Conservation (phyloP, 257 asterid species). For the Nicotiana undulata region DNA sequence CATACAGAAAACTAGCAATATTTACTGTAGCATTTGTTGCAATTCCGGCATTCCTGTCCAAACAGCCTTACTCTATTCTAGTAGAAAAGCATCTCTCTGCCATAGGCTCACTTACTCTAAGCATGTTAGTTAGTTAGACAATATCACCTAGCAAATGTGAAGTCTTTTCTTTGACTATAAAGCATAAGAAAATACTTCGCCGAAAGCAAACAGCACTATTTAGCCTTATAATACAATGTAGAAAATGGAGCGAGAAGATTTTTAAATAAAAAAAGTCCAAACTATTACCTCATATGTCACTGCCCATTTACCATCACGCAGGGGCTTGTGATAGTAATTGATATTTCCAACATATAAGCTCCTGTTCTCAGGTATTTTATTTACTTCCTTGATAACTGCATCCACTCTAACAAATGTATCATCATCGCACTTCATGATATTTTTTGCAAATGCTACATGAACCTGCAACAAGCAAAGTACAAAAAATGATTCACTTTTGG, state of each 20-base stretch:
- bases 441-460: slow-evolving; percentile 54
- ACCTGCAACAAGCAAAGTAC: slow-evolving; percentile 36
- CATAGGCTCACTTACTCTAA: neutral
- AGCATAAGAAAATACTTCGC: neutral
- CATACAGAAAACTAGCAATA: neutral
- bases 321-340: slow-evolving; percentile 83
- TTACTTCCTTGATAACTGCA: slow-evolving; percentile 61
- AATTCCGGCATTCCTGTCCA: neutral
- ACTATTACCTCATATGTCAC: slow-evolving; percentile 68
- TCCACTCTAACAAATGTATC: slow-evolving; percentile 92
- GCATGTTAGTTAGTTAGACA: neutral
- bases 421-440: slow-evolving; percentile 90
- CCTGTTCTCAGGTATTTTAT: slow-evolving; percentile 41
- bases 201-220: neutral
- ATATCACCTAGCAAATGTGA: neutral
- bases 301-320: slow-evolving; percentile 96
- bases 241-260: neutral
- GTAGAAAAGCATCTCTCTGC: neutral
- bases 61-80: neutral
- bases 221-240: neutral
- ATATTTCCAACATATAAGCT: slow-evolving; percentile 85
- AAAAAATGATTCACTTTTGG: neutral
- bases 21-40: neutral
- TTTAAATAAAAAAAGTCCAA: neutral
- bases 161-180: neutral